A percentile compares a stretch with the other conserved stretches of the same genome.
phyloP scores from a whole-genome alignment of 371 early-diverging fungal genomes.

The Mucor irregularis region DNA sequence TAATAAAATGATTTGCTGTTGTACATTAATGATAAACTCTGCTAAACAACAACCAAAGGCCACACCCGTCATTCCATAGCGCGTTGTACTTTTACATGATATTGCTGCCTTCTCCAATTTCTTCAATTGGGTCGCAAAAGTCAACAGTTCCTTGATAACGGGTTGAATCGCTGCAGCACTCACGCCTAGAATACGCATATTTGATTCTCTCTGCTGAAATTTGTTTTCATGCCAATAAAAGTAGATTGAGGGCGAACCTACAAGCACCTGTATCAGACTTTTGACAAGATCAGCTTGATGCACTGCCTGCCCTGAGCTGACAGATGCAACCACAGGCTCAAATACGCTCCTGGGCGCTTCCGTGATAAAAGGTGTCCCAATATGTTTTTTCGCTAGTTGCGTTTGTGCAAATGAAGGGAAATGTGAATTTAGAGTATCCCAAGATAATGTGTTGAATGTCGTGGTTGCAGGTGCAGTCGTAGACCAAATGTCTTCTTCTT shows the following conservation, averaged over 20 bases:
- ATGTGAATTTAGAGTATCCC: slow-evolving; percentile 15
- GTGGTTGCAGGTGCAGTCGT: not conserved
- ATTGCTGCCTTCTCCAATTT: slow-evolving; percentile 30
- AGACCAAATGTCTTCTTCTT: slow-evolving; percentile 18
- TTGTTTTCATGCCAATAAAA: slow-evolving; percentile 25
- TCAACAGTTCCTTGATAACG: slow-evolving; percentile 30
- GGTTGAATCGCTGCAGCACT: slow-evolving; percentile 28
- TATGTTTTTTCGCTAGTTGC: slow-evolving; percentile 3
- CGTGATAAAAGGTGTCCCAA: slow-evolving; percentile 44
- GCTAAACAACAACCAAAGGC: slow-evolving; percentile 52
- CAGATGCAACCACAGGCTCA: slow-evolving; percentile 31
- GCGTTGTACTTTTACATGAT: slow-evolving; percentile 32
- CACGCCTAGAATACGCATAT: slow-evolving; percentile 45
- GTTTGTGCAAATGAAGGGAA: slow-evolving; percentile 15
- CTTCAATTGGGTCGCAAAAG: slow-evolving; percentile 38
- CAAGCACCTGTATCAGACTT: slow-evolving; percentile 23
- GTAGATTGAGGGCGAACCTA: slow-evolving; percentile 33
- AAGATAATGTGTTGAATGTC: slow-evolving; percentile 11
- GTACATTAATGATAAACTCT: slow-evolving; percentile 40
- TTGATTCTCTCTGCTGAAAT: slow-evolving; percentile 2
- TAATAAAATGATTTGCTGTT: slow-evolving; percentile 28
- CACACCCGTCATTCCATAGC: slow-evolving; percentile 43
- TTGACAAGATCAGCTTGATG: slow-evolving; percentile 24
- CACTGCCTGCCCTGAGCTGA: not conserved
- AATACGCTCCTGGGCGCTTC: slow-evolving; percentile 32